These are phyloP conservation scores for Carallia brachiata DNA, from an alignment of 345 rosid species.

Conservation along the genomic window DNA sequence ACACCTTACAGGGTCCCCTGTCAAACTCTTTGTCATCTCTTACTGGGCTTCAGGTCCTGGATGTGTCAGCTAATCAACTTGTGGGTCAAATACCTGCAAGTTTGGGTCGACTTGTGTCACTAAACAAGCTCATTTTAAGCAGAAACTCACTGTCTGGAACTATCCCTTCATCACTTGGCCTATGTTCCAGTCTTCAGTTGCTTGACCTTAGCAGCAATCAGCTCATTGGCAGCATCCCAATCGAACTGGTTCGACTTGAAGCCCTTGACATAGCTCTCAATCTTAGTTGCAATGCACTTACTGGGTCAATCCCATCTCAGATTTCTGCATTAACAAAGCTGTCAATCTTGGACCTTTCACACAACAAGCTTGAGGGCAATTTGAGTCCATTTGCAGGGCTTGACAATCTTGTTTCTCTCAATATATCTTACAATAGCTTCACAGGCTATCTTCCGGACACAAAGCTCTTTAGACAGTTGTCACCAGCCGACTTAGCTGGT, in stretches of 20 bases:
- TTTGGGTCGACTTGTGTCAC: conserved; percentile 62
- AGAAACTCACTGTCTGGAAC: conserved; percentile 66
- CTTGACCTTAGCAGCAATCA: conserved; percentile 85
- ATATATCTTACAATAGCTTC: conserved; percentile 79
- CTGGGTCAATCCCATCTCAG: conserved; percentile 70
- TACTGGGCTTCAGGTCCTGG: conserved; percentile 70
- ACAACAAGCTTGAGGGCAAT: conserved; percentile 72
- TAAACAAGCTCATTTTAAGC: conserved; percentile 65
- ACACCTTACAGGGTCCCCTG: conserved; percentile 62
- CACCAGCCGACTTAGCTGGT: conserved; percentile 52
- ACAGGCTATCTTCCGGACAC: conserved; percentile 86
- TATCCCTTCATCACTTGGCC: conserved; percentile 67
- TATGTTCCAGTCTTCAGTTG: conserved; percentile 75
- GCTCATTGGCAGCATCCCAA: conserved; percentile 67
- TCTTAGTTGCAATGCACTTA: conserved; percentile 73
- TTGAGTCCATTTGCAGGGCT: conserved; percentile 55
- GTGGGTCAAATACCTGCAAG: conserved; percentile 65
- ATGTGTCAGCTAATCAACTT: conserved; percentile 61
- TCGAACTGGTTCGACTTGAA: conserved; percentile 62
- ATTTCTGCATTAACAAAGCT: conserved; percentile 78
- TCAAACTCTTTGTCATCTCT: conserved; percentile 59
- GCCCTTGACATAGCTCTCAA: conserved; percentile 88
- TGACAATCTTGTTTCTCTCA: conserved; percentile 77
- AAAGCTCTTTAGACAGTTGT: conserved; percentile 68
- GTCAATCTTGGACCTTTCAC: conserved; percentile 74